These are phyloP conservation scores for Dictyostelium discoideum DNA, from an alignment of 78 protist genomes.

Conservation along the genomic window dicty_2.7 NC_007090.3:3095001-3095500, in stretches of 20 bases:
- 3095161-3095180: slow-evolving; percentile 96
- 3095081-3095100: slow-evolving; percentile 98
- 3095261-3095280: slow-evolving; percentile 92
- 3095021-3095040: slow-evolving; percentile 63
- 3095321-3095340: slow-evolving; percentile 68
- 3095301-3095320: slow-evolving; percentile 90
- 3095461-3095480: neutral
- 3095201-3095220: slow-evolving; percentile 67
- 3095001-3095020: slow-evolving; percentile 80
- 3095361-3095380: slow-evolving; percentile 47
- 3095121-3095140: slow-evolving; percentile 32
- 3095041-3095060: slow-evolving; percentile 88
- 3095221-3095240: slow-evolving; percentile 38
- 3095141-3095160: slow-evolving; percentile 41
- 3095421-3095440: neutral
- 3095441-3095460: slow-evolving; percentile 36
- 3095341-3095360: slow-evolving; percentile 19
- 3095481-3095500: neutral
- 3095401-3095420: neutral
- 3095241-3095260: slow-evolving; percentile 52
- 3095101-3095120: slow-evolving; percentile 55
- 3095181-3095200: slow-evolving; percentile 97
- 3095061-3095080: slow-evolving; percentile 99
- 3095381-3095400: slow-evolving; percentile 24
- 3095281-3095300: slow-evolving; percentile 92